phyloP scores from a whole-genome alignment of 2,329 filamentous ascomycete genomes.

The Colletotrichum horii region DNA sequence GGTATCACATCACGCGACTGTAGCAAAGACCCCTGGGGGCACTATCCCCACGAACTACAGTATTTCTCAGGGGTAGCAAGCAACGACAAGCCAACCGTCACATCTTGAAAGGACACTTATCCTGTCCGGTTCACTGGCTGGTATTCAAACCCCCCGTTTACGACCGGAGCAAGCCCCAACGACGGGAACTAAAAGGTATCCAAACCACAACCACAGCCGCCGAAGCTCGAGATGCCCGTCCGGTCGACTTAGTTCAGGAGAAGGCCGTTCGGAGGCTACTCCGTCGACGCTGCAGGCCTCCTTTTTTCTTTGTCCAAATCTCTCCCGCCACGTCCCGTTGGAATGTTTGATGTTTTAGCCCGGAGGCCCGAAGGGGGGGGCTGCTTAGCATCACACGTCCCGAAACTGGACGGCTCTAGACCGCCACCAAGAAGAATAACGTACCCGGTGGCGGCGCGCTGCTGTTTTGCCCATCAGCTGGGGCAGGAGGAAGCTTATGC shows the following conservation, averaged over 20 bases:
- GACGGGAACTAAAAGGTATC: not conserved
- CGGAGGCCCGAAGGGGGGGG: not conserved
- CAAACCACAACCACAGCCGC: not conserved
- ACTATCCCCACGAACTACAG: not conserved
- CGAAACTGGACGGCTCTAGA: not conserved
- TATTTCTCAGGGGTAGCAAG: not conserved
- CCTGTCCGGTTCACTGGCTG: not conserved
- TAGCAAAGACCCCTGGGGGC: not conserved
- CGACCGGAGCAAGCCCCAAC: not conserved
- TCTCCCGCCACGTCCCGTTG: not conserved
- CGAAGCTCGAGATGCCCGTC: not conserved
- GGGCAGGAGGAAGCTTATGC: not conserved
- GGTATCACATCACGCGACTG: not conserved
- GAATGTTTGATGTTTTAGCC: constrained; percentile 6
- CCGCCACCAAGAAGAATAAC: not conserved
- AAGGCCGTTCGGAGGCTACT: not conserved
- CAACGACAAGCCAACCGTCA: not conserved
- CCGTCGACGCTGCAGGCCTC: not conserved
- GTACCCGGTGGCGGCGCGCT: not conserved
- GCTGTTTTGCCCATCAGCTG: not conserved
- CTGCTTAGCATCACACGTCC: not conserved
- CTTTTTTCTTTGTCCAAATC: not conserved
- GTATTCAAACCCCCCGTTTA: not conserved
- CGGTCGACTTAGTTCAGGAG: not conserved
- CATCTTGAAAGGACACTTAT: not conserved